Percentiles rank a stretch among this genome's conserved stretches.
Conservation (phyloP, 306 rosid species). For the Rosa chinensis region DNA sequence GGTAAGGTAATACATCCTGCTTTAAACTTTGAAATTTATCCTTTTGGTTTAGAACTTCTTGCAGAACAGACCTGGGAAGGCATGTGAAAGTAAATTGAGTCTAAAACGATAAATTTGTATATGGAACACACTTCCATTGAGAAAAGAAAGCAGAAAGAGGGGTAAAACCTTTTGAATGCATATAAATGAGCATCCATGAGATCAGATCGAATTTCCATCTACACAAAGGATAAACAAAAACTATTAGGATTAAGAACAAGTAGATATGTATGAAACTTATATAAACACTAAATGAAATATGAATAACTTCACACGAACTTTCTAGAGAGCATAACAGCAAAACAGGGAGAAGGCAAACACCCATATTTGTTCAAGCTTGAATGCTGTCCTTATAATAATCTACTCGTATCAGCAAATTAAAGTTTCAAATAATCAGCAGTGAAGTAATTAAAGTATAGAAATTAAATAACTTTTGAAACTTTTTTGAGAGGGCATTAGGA, state of each 20-base stretch:
- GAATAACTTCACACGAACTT: neutral
- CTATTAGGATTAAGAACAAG: neutral
- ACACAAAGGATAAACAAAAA: slow-evolving; percentile 21
- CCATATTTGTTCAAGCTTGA: neutral
- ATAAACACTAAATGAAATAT: neutral
- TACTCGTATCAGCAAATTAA: neutral
- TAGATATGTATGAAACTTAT: slow-evolving; percentile 1
- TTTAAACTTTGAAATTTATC: slow-evolving; percentile 72
- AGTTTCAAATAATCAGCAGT: neutral
- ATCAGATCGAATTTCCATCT: slow-evolving; percentile 96
- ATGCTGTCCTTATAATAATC: neutral
- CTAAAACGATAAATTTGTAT: slow-evolving; percentile 11
- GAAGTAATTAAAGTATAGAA: neutral
- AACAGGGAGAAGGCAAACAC: neutral
- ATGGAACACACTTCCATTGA: neutral
- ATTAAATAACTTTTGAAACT: neutral
- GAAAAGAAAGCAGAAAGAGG: slow-evolving; percentile 17
- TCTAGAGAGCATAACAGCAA: neutral
- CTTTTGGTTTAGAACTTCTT: slow-evolving; percentile 74
- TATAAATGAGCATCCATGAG: slow-evolving; percentile 98
- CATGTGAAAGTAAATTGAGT: slow-evolving; percentile 22
- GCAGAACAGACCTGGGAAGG: slow-evolving; percentile 75
- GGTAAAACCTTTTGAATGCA: slow-evolving; percentile 80
- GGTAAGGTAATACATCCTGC: slow-evolving; percentile 90
- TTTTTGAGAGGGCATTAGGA: neutral